Evolutionary conservation across 441 rosid species (phyloP).

Genomic region (Corymbia calophylla): DNA sequence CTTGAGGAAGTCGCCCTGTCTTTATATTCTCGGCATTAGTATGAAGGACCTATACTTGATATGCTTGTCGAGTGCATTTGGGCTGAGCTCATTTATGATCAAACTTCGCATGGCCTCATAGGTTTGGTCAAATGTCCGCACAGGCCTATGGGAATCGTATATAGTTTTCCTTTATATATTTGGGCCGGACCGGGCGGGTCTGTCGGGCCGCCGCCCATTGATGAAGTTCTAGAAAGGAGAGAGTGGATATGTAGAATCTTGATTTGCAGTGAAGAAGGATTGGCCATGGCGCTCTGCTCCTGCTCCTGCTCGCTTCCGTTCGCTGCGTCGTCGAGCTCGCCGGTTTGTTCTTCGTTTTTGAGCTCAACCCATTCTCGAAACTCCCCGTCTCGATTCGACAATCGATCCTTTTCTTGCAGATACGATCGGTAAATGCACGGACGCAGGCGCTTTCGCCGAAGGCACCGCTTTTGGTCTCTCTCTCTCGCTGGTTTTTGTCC

Average conservation of each 20-base stretch:
- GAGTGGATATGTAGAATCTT: neutral
- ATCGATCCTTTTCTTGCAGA: neutral
- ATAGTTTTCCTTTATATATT: neutral
- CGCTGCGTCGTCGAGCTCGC: neutral
- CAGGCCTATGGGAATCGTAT: fast-evolving
- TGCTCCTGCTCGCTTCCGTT: neutral
- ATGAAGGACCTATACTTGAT: no score
- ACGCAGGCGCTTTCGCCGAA: neutral
- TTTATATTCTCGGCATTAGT: neutral
- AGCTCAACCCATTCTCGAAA: neutral
- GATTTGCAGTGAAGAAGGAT: neutral
- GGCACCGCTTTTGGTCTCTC: neutral
- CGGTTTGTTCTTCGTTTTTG: neutral
- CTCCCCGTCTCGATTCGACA: neutral
- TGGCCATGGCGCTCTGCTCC: neutral
- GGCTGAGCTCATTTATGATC: fast-evolving
- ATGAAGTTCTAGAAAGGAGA: neutral
- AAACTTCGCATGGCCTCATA: neutral
- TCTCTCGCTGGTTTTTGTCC: neutral
- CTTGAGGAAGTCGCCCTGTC: neutral
- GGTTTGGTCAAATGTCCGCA: fast-evolving
- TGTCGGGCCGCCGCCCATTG: neutral
- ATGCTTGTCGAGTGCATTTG: neutral
- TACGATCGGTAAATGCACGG: neutral
- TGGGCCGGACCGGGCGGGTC: neutral